Percentiles rank a stretch among this genome's conserved stretches.
These are phyloP conservation scores for Lojkania enalia DNA, from an alignment of 2,329 filamentous ascomycete species.

Conservation along the genomic window DNA sequence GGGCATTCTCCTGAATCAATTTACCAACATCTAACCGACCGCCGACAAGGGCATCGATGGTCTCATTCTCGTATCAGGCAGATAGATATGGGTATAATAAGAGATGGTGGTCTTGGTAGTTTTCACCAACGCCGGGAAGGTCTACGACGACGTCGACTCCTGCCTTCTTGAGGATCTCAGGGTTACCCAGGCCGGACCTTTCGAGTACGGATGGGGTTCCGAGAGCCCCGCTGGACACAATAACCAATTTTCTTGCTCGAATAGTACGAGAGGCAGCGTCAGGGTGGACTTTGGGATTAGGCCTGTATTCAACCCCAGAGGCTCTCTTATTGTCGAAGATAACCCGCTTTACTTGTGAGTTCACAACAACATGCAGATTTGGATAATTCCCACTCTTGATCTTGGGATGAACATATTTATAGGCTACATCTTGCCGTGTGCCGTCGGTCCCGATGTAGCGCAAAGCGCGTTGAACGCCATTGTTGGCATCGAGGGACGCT, in stretches of 20 bases:
- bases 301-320: conserved; percentile 62
- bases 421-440: conserved; percentile 61
- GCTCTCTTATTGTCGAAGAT: conserved; percentile 60
- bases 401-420: conserved; percentile 58
- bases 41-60: conserved; percentile 57
- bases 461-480: conserved; percentile 49
- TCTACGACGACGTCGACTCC: conserved; percentile 58
- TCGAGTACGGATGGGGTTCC: conserved; percentile 62
- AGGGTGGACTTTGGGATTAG: conserved; percentile 48
- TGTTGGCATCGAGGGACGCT: conserved; percentile 54
- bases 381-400: conserved; percentile 55
- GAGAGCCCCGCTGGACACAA: conserved; percentile 55
- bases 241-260: conserved; percentile 59
- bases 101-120: conserved; percentile 66
- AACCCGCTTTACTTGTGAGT: conserved; percentile 60
- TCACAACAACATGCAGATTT: conserved; percentile 62
- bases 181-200: conserved; percentile 63
- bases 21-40: conserved; percentile 53
- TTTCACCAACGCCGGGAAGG: conserved; percentile 64
- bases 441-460: conserved; percentile 58
- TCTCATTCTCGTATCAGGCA: conserved; percentile 51
- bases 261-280: conserved; percentile 43
- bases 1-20: conserved; percentile 53
- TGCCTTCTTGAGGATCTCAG: conserved; percentile 54
- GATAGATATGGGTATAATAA: conserved; percentile 58